phyloP scores from a whole-genome alignment of 805 yeast species.

The Saturnispora sanitii region DNA sequence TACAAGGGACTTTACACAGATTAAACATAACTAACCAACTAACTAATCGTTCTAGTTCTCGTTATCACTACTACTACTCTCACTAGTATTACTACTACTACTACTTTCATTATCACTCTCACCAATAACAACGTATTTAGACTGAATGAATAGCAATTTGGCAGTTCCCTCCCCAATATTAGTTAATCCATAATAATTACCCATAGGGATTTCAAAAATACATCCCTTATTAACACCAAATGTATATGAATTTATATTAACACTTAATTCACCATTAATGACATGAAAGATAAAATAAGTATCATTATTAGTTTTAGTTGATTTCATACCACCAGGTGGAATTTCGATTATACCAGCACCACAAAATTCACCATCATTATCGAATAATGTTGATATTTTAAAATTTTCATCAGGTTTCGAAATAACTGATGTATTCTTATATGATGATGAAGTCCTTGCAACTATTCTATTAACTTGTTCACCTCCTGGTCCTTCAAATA shows the following conservation, averaged over 20 bases:
- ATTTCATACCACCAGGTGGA: constrained; percentile 52
- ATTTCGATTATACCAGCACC: constrained; percentile 69
- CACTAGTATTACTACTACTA: too few relatives aligned
- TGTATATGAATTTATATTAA: constrained; percentile 45
- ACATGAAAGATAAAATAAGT: constrained; percentile 70
- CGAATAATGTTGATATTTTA: constrained; percentile 54
- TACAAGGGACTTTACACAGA: constrained; percentile 2
- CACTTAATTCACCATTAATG: constrained; percentile 59
- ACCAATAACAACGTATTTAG: constrained; percentile 33
- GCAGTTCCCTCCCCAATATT: constrained; percentile 53
- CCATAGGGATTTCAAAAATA: constrained; percentile 73
- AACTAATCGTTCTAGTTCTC: constrained; percentile 19
- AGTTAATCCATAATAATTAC: constrained; percentile 58
- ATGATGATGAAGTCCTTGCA: constrained; percentile 58
- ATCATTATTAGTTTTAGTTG: constrained; percentile 50
- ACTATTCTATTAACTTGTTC: constrained; percentile 35
- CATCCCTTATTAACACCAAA: constrained; percentile 66
- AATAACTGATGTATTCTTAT: constrained; percentile 34
- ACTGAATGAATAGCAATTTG: constrained; percentile 67
- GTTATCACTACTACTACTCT: constrained; percentile 23
- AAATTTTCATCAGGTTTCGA: constrained; percentile 42
- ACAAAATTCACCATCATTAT: constrained; percentile 48
- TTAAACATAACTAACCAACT: constrained; percentile 12
- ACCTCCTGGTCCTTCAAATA: constrained; percentile 43
- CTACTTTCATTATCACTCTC: constrained; percentile 19